These are phyloP conservation scores for Nosema muscidifuracis DNA, from an alignment of 371 early-diverging fungal genomes.

Conservation along the genomic window DNA sequence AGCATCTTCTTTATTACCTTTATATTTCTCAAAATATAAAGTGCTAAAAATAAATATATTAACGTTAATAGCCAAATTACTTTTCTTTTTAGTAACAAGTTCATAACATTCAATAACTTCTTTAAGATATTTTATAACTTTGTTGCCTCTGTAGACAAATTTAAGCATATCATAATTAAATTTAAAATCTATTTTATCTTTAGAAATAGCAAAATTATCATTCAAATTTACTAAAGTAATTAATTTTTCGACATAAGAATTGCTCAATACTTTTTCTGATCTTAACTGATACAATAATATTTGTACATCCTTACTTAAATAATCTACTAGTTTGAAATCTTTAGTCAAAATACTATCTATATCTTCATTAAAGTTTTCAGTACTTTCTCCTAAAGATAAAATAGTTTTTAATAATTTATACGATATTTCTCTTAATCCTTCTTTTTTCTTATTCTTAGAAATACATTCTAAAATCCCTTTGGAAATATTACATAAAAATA, in stretches of 20 bases:
- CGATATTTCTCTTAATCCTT: neutral
- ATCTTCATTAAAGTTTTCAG: neutral
- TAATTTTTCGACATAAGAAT: neutral
- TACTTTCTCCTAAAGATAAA: neutral
- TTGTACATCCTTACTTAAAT: neutral
- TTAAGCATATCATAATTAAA: neutral
- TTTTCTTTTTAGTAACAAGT: neutral
- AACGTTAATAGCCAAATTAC: neutral
- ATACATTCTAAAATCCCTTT: neutral
- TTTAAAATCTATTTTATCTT: neutral
- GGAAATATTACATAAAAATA: conserved; percentile 26
- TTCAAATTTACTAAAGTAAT: neutral
- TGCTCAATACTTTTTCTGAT: neutral
- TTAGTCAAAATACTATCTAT: neutral
- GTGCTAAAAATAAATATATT: no score
- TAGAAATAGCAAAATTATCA: neutral
- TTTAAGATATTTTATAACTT: neutral
- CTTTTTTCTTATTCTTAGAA: neutral
- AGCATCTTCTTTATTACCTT: neutral
- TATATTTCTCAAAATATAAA: neutral
- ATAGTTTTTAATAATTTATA: neutral
- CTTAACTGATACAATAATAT: neutral
- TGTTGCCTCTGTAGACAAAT: conserved; percentile 1
- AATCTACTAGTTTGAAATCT: neutral
- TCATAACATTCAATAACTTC: neutral